Evolutionary conservation across 768 basidiomycete genomes (phyloP).

Genomic region (Lactarius hengduanensis): DNA sequence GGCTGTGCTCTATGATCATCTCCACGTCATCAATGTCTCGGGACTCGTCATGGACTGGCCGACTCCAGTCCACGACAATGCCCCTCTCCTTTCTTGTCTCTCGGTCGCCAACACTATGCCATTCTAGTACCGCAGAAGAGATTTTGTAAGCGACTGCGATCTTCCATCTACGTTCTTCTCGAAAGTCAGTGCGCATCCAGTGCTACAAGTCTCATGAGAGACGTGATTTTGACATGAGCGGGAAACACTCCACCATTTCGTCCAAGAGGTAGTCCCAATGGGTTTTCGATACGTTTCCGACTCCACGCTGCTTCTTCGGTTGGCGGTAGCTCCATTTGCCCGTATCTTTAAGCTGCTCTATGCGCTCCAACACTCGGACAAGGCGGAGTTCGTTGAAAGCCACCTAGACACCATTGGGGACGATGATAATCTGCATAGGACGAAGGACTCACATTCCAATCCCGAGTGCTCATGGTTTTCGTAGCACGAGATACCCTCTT

Average conservation of each 20-base stretch:
- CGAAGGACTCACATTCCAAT: constrained; percentile 68
- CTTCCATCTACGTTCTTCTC: constrained; percentile 94
- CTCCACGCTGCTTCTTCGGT: constrained; percentile 87
- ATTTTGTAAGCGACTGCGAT: constrained; percentile 78
- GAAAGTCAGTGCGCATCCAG: constrained; percentile 96
- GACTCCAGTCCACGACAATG: constrained; percentile 66
- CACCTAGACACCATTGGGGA: constrained; percentile 44
- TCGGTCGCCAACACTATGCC: constrained; percentile 71
- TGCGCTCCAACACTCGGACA: constrained; percentile 75
- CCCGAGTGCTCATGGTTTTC: constrained; percentile 76
- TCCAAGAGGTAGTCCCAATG: constrained; percentile 97
- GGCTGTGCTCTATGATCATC: constrained; percentile 33
- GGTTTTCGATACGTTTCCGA: constrained; percentile 71
- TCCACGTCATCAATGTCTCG: constrained; percentile 41
- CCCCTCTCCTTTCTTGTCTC: constrained; percentile 66
- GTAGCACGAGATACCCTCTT: constrained; percentile 64
- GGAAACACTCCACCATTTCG: constrained; percentile 71
- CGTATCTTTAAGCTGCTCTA: constrained; percentile 77
- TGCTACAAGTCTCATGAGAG: constrained; percentile 49
- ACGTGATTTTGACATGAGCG: constrained; percentile 8
- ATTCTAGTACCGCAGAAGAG: constrained; percentile 79
- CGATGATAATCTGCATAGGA: neutral
- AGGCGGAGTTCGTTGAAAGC: constrained; percentile 79
- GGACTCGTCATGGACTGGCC: constrained; percentile 38
- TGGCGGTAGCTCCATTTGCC: constrained; percentile 92